phyloP scores from a whole-genome alignment of 345 rosid genomes.

The Populus deltoides region DNA sequence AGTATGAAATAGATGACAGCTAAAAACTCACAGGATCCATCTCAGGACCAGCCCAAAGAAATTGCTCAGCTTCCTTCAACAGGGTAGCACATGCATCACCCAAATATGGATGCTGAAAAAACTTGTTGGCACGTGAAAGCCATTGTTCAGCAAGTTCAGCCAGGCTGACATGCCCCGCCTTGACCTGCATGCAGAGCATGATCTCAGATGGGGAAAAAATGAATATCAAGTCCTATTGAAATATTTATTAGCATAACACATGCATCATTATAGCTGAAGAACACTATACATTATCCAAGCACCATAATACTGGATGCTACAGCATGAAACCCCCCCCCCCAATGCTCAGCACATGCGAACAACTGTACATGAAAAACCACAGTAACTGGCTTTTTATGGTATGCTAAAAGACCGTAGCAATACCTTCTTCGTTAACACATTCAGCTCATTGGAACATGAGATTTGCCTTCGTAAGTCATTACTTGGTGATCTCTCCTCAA shows the following conservation, averaged over 20 bases:
- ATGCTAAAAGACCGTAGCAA: not conserved
- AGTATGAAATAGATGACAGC: conserved; percentile 16
- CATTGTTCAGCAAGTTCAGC: conserved; percentile 71
- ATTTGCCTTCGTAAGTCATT: conserved; percentile 33
- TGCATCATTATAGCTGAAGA: not conserved
- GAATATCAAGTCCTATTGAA: not conserved
- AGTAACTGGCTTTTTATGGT: not conserved
- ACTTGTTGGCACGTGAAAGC: conserved; percentile 49
- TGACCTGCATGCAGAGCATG: conserved; percentile 39
- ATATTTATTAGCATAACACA: not conserved
- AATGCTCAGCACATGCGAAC: not conserved
- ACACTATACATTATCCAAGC: not conserved
- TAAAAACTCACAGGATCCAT: conserved; percentile 70
- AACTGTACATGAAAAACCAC: not conserved
- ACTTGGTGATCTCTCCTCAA: conserved; percentile 33
- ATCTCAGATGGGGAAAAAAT: not conserved
- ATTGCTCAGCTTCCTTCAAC: conserved; percentile 86
- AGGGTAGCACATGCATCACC: conserved; percentile 44
- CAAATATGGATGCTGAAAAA: conserved; percentile 48
- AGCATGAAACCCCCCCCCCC: too few relatives aligned
- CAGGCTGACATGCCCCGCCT: conserved; percentile 47
- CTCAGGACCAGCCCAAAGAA: conserved; percentile 96
- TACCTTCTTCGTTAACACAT: conserved; percentile 63
- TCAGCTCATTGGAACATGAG: conserved; percentile 39
- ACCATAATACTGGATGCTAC: too few relatives aligned